phyloP scores from a whole-genome alignment of 1,284 basidiomycete genomes.

The Moniliophthora roreri region DNA sequence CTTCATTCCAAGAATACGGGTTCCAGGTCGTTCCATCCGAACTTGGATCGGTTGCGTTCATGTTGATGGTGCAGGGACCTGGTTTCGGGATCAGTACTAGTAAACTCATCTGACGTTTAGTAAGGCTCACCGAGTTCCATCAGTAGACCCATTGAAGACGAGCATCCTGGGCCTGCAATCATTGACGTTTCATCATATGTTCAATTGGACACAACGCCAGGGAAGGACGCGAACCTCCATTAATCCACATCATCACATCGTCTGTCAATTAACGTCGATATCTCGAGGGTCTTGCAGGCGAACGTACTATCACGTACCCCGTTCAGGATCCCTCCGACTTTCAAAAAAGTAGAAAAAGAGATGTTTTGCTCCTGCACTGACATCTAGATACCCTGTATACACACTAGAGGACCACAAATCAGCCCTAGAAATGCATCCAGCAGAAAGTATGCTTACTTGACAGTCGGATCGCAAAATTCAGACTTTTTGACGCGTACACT shows the following conservation, averaged over 20 bases:
- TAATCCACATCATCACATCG: slow-evolving; percentile 74
- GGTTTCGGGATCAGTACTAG: slow-evolving; percentile 20
- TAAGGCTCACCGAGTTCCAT: slow-evolving; percentile 57
- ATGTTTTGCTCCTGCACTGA: slow-evolving; percentile 49
- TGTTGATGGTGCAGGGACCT: slow-evolving; percentile 62
- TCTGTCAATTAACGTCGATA: slow-evolving; percentile 36
- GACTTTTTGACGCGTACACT: too few species aligned
- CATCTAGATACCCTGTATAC: slow-evolving; percentile 64
- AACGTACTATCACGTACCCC: slow-evolving; percentile 29
- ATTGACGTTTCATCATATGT: slow-evolving; percentile 17
- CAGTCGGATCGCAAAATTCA: too few species aligned
- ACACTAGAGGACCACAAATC: slow-evolving; percentile 29
- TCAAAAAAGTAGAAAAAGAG: slow-evolving; percentile 87
- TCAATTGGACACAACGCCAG: not conserved
- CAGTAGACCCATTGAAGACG: slow-evolving; percentile 63
- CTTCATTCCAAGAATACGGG: slow-evolving; percentile 68
- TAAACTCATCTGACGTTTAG: not conserved
- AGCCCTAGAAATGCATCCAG: too few species aligned
- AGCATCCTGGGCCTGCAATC: slow-evolving; percentile 58
- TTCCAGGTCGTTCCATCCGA: slow-evolving; percentile 57
- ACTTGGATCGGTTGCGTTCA: slow-evolving; percentile 31
- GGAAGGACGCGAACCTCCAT: slow-evolving; percentile 45
- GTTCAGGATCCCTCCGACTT: slow-evolving; percentile 64
- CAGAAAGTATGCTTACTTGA: too few species aligned
- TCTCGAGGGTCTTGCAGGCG: not conserved